These are phyloP conservation scores for Xylariaceae sp. DNA, from an alignment of 2,329 filamentous ascomycete genomes.

Conservation along the genomic window DNA sequence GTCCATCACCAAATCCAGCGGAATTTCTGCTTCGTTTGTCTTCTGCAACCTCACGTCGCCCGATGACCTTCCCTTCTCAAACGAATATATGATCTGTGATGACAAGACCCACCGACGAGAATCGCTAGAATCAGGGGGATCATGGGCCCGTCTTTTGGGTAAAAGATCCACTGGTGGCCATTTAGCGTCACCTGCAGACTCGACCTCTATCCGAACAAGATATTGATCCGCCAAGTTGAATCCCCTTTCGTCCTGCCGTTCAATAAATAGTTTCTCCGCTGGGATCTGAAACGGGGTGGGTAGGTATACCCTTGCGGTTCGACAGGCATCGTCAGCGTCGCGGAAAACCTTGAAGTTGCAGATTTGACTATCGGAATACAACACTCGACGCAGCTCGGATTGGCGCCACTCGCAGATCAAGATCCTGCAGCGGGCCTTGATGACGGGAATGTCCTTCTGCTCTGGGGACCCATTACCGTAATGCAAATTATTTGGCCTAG, in stretches of 20 bases:
- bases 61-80: constrained; percentile 30
- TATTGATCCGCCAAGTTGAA: constrained; percentile 50
- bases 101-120: constrained; percentile 31
- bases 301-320: constrained; percentile 46
- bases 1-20: constrained; percentile 29
- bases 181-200: constrained; percentile 44
- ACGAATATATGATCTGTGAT: constrained; percentile 28
- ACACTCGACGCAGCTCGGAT: constrained; percentile 38
- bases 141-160: constrained; percentile 26
- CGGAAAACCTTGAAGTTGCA: constrained; percentile 50
- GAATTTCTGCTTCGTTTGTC: constrained; percentile 21
- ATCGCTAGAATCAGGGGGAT: constrained; percentile 23
- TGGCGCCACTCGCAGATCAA: constrained; percentile 36
- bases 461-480: constrained; percentile 36
- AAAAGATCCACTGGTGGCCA: constrained; percentile 51
- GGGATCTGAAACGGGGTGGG: constrained; percentile 50
- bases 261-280: constrained; percentile 48
- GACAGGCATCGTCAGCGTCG: constrained; percentile 43
- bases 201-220: constrained; percentile 48
- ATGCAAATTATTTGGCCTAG: constrained; percentile 35
- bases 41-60: constrained; percentile 29
- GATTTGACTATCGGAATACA: constrained; percentile 52
- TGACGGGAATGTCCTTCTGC: constrained; percentile 35
- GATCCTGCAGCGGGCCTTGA: constrained; percentile 43
- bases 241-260: constrained; percentile 43